Conservation (phyloP, 2,329 filamentous ascomycete species). For the Penicillium freii region DNA sequence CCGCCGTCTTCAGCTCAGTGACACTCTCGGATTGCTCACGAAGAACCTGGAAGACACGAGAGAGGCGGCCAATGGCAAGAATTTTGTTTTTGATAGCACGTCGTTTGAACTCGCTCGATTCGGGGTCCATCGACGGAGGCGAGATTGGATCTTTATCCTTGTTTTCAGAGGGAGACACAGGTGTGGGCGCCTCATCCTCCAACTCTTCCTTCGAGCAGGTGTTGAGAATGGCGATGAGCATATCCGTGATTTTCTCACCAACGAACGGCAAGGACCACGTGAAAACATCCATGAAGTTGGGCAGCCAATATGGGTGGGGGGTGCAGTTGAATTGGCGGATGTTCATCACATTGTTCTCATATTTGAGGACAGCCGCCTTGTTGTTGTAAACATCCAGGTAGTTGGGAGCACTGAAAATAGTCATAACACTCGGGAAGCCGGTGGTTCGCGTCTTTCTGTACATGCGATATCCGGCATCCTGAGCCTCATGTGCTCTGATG, state of each 20-base stretch:
- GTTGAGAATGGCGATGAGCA: constrained; percentile 97
- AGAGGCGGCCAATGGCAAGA: constrained; percentile 90
- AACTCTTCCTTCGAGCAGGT: constrained; percentile 99
- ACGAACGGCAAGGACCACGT: constrained; percentile 99
- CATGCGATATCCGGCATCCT: constrained; percentile 98
- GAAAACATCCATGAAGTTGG: constrained; percentile 99
- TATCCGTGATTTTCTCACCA: constrained; percentile 98
- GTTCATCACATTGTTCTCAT: constrained; percentile 99
- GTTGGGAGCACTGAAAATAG: constrained; percentile 98
- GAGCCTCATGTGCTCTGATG: constrained; percentile 95
- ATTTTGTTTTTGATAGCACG: constrained; percentile 99
- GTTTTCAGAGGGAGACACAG: constrained; percentile 56
- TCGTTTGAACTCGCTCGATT: constrained; percentile 89
- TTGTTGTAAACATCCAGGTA: constrained; percentile 99
- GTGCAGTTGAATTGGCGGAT: constrained; percentile 99
- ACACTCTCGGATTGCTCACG: constrained; percentile 96
- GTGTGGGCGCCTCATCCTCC: constrained; percentile 78
- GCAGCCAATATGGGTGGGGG: constrained; percentile 97
- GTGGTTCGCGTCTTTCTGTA: constrained; percentile 98
- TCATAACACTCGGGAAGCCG: constrained; percentile 99
- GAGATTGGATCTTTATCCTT: constrained; percentile 47
- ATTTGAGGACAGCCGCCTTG: constrained; percentile 97
- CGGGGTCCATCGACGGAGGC: constrained; percentile 72
- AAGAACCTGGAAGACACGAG: constrained; percentile 95
- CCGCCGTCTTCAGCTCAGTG: constrained; percentile 94